These are phyloP conservation scores for Gracilariopsis chorda DNA, from an alignment of 23 red algal genomes.

Conservation along the genomic window DNA sequence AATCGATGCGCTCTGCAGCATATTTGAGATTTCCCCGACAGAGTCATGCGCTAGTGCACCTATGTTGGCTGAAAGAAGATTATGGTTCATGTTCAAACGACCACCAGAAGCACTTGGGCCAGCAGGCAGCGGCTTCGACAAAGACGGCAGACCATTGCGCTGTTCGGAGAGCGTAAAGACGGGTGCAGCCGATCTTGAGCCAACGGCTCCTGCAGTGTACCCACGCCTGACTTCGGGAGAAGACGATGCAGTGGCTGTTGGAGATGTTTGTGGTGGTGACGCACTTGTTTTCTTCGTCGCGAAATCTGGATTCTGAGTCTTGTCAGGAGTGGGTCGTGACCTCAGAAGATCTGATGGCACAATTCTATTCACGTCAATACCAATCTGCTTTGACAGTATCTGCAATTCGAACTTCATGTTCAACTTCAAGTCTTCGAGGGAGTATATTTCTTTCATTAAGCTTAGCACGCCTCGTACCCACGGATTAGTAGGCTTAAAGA, in stretches of 20 bases:
- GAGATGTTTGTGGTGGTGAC: constrained; percentile 22
- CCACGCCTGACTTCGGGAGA: constrained; percentile 19
- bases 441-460: constrained; percentile 91
- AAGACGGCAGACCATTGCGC: background rate
- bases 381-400: constrained; percentile 80
- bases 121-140: background rate
- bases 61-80: background rate
- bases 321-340: constrained; percentile 26
- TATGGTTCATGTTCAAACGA: constrained; percentile 16
- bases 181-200: background rate
- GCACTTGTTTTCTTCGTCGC: constrained; percentile 24
- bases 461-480: constrained; percentile 86
- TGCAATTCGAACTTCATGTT: constrained; percentile 96
- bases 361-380: constrained; percentile 68
- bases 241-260: constrained; percentile 45
- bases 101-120: background rate
- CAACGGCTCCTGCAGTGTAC: background rate
- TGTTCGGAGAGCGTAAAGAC: constrained; percentile 45
- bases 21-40: constrained; percentile 56
- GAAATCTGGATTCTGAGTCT: constrained; percentile 91
- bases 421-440: constrained; percentile 91
- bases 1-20: constrained; percentile 29
- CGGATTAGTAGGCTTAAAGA: constrained; percentile 97
- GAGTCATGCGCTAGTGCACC: constrained; percentile 1
- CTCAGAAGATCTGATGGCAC: constrained; percentile 66